Base-by-base conservation (phyloP, 1,139 yeast genomes). In the Protomyces inouyei region DNA sequence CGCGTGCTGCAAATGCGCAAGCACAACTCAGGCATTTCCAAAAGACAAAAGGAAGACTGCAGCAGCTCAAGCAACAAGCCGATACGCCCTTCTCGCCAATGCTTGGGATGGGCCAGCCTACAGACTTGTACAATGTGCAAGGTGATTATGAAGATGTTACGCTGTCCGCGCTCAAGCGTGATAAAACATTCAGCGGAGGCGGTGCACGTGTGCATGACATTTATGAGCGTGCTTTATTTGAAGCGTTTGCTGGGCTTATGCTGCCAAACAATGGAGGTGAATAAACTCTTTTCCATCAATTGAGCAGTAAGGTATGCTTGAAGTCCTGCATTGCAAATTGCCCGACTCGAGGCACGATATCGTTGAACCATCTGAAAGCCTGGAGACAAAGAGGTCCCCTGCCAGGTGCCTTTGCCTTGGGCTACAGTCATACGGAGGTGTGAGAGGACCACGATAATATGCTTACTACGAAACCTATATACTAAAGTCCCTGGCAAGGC, bases 81-180 rank as follows among this genome's bases (percentile, higher is more conserved):
- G 71, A 75, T 46, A 78, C 83, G 2, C 98, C 98, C 35, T 93
- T 92, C 74, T 91, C 98, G 2, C 98, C 98, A 12, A 92, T 93
- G 76, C 85, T 85, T 72, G 98, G 98, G 60, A 98, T 93, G 76
- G 81, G 95, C 63, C 86, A 87, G 67, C 69, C 78, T 21, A 75
- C 78, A n/a, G 79, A 79, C 60, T 74, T 78, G 28, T 82, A 78
- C 70, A 72, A 75, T 28, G 76, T 81, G 68, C 78, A 79, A 60
- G 80, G 79, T 16, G 79, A 79, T 28, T 85, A 85, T 71, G 81
- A 79, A 65, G 91, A 87, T 71, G 88, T 89, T 45, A 81, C 54
- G 52, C 85, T 67, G 76, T 82, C 32, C 69, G 81, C 83, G 65
- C 78, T 89, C 67, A 82, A 83, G 45, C 80, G 79, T 57, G 86